phyloP scores from a whole-genome alignment of 2,329 filamentous ascomycete genomes.

The Chaetomiaceae sp. region DNA sequence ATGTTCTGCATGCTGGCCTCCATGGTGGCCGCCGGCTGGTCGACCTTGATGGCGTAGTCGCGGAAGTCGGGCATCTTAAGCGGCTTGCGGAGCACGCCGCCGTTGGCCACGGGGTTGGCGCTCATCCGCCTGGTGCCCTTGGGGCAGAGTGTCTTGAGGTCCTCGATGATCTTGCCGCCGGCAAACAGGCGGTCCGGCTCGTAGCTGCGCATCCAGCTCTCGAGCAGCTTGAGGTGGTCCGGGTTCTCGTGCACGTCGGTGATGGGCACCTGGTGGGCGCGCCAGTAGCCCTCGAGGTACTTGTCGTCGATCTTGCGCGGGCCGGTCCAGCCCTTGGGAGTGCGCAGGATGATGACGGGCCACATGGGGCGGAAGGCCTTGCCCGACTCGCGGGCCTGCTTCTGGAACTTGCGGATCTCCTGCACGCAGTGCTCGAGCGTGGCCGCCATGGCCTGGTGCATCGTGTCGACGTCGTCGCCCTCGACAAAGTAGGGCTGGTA shows the following conservation, averaged over 20 bases:
- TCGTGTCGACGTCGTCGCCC: slow-evolving; percentile 65
- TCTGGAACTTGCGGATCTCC: slow-evolving; percentile 66
- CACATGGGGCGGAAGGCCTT: slow-evolving; percentile 67
- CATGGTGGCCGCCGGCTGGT: slow-evolving; percentile 53
- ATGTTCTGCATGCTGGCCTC: slow-evolving; percentile 67
- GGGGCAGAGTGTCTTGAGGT: slow-evolving; percentile 62
- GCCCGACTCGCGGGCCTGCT: slow-evolving; percentile 64
- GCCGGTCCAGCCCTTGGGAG: slow-evolving; percentile 76
- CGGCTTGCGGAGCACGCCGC: slow-evolving; percentile 62
- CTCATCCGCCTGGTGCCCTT: slow-evolving; percentile 66
- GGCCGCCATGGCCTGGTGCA: slow-evolving; percentile 79
- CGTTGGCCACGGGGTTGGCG: slow-evolving; percentile 71
- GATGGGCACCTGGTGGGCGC: slow-evolving; percentile 73
- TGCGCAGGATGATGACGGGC: slow-evolving; percentile 76
- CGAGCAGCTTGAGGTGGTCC: slow-evolving; percentile 62
- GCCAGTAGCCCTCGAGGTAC: slow-evolving; percentile 72
- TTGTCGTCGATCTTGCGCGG: slow-evolving; percentile 68
- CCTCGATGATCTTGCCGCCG: slow-evolving; percentile 57
- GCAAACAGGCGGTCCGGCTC: slow-evolving; percentile 68
- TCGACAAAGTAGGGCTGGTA: slow-evolving; percentile 80
- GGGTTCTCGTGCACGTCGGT: slow-evolving; percentile 63
- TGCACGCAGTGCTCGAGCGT: slow-evolving; percentile 68
- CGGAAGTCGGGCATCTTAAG: slow-evolving; percentile 67
- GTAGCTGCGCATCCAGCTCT: slow-evolving; percentile 74
- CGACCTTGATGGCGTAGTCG: slow-evolving; percentile 59